These are phyloP conservation scores for Colletotrichum spinosum DNA, from an alignment of 2,329 filamentous ascomycete genomes.

Conservation along the genomic window DNA sequence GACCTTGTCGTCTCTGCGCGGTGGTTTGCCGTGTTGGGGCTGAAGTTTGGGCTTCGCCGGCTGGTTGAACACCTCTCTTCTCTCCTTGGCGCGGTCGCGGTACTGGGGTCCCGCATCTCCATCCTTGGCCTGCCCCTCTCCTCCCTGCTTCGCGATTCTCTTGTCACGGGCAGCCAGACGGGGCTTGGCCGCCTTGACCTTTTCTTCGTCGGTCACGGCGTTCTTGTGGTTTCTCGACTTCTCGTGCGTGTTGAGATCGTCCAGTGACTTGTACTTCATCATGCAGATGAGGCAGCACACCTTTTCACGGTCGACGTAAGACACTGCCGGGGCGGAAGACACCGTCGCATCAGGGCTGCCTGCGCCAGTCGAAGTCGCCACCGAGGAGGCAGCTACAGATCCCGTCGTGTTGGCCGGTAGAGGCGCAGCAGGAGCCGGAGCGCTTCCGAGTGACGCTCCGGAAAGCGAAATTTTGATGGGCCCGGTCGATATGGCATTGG, in stretches of 20 bases:
- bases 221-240: conserved; percentile 55
- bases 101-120: conserved; percentile 54
- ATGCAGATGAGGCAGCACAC: conserved; percentile 59
- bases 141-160: conserved; percentile 46
- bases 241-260: conserved; percentile 57
- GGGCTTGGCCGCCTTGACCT: conserved; percentile 61
- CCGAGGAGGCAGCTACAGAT: background rate
- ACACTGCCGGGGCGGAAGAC: conserved; percentile 44
- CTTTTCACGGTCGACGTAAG: conserved; percentile 69
- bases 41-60: conserved; percentile 61
- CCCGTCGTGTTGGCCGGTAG: background rate
- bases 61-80: conserved; percentile 71
- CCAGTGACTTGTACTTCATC: conserved; percentile 58
- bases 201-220: conserved; percentile 53
- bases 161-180: conserved; percentile 51
- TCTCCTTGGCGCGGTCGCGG: conserved; percentile 76
- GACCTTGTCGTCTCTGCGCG: conserved; percentile 48
- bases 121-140: conserved; percentile 40
- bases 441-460: conserved; percentile 11
- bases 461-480: conserved; percentile 49
- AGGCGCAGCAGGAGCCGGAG: conserved; percentile 12
- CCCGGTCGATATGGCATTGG: conserved; percentile 14
- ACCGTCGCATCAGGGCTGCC: conserved; percentile 22
- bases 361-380: background rate
- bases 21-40: conserved; percentile 42